phyloP scores from a whole-genome alignment of 2,329 filamentous ascomycete species.

The Verticillium longisporum region DNA sequence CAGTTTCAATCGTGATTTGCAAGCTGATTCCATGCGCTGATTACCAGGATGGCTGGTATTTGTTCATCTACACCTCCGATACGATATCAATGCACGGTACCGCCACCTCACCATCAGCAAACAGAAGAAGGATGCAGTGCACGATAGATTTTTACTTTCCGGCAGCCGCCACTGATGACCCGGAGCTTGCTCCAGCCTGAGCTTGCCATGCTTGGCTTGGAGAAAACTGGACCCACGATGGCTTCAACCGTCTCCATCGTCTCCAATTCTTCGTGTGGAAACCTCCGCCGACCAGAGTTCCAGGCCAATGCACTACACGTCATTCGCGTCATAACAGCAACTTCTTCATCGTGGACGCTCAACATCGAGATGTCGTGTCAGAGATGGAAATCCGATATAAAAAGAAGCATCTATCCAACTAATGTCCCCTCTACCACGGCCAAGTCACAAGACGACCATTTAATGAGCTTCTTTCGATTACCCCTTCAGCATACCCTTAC shows the following conservation, averaged over 20 bases:
- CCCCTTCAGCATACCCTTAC: too few relatives aligned
- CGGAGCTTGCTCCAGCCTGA: neutral
- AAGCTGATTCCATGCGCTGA: too few relatives aligned
- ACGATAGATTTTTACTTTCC: neutral
- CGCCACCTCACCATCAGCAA: too few relatives aligned
- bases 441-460: too few relatives aligned
- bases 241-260: neutral
- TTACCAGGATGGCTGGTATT: too few relatives aligned
- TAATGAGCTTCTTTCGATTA: too few relatives aligned
- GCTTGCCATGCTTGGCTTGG: neutral
- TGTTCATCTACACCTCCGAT: too few relatives aligned
- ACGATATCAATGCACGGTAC: too few relatives aligned
- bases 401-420: neutral
- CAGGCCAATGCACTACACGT: neutral
- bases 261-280: neutral
- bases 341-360: neutral
- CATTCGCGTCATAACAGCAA: neutral
- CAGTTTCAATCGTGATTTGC: too few relatives aligned
- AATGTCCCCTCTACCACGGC: too few relatives aligned
- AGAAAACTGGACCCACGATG: neutral
- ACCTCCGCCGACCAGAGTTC: neutral
- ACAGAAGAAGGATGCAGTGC: too few relatives aligned
- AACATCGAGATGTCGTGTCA: neutral
- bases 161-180: neutral
- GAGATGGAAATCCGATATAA: neutral